Percentiles rank a stretch among this genome's conserved stretches.
phyloP scores from a whole-genome alignment of 2,329 filamentous ascomycete genomes.

The Emergomyces orientalis region DNA sequence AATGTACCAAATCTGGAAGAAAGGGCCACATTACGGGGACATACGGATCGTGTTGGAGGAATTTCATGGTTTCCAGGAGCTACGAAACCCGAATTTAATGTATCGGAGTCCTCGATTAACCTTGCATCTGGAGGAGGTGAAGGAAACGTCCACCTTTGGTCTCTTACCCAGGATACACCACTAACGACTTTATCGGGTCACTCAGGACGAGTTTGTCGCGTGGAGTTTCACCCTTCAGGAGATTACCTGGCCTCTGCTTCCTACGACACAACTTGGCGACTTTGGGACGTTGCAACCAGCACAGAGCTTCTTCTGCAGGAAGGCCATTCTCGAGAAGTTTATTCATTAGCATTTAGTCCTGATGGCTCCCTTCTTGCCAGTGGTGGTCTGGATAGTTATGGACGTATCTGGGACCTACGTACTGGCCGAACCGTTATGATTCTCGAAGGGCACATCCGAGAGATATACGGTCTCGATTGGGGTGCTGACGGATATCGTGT shows the following conservation, averaged over 20 bases:
- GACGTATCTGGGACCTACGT: slow-evolving; percentile 87
- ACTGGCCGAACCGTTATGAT: slow-evolving; percentile 94
- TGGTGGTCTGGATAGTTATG: slow-evolving; percentile 89
- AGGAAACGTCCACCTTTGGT: slow-evolving; percentile 82
- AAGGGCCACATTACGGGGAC: slow-evolving; percentile 66
- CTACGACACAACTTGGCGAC: slow-evolving; percentile 90
- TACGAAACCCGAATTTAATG: slow-evolving; percentile 59
- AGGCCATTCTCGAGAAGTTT: slow-evolving; percentile 89
- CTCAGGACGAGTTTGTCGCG: slow-evolving; percentile 74
- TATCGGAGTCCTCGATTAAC: slow-evolving; percentile 67
- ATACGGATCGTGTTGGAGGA: slow-evolving; percentile 82
- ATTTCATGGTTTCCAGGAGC: slow-evolving; percentile 82
- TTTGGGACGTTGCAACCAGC: slow-evolving; percentile 86
- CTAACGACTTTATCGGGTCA: slow-evolving; percentile 75
- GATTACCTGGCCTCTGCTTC: slow-evolving; percentile 85
- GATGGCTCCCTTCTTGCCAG: slow-evolving; percentile 87
- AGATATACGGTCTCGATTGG: slow-evolving; percentile 92
- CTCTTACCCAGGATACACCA: slow-evolving; percentile 74
- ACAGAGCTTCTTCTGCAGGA: slow-evolving; percentile 82
- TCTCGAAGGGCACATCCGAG: slow-evolving; percentile 82
- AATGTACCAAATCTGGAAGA: slow-evolving; percentile 73
- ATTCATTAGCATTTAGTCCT: slow-evolving; percentile 76
- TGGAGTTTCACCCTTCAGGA: slow-evolving; percentile 91
- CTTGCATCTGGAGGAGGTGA: slow-evolving; percentile 86
- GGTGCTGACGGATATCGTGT: slow-evolving; percentile 83